Evolutionary conservation across 2,329 filamentous ascomycete species (phyloP).

Genomic region (Byssothecium circinans): DNA sequence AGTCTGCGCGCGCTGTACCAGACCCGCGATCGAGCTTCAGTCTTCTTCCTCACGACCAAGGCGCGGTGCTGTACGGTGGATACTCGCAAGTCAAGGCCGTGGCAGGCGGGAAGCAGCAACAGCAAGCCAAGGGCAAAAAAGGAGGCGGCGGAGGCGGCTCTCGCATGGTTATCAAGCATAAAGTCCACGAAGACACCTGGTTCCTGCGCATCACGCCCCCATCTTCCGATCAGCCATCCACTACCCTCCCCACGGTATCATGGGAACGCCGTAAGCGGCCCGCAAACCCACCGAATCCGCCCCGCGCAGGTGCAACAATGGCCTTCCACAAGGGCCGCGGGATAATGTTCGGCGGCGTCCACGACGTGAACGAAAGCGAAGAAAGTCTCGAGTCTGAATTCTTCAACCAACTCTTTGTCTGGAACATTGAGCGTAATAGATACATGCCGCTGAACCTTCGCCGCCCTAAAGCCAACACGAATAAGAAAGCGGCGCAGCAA

Average conservation of each 20-base stretch:
- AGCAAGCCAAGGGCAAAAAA: constrained; percentile 42
- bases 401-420: constrained; percentile 88
- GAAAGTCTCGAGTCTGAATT: constrained; percentile 98
- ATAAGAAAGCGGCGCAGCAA: constrained; percentile 54
- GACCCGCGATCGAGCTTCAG: constrained; percentile 91
- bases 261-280: constrained; percentile 96
- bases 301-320: constrained; percentile 90
- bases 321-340: constrained; percentile 89
- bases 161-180: constrained; percentile 76
- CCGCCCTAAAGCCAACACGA: constrained; percentile 69
- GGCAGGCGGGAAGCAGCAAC: constrained; percentile 61
- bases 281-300: constrained; percentile 80
- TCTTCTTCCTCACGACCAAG: constrained; percentile 84
- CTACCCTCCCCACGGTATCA: constrained; percentile 70
- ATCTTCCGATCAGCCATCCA: constrained; percentile 64
- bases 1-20: constrained; percentile 80
- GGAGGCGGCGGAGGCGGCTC: constrained; percentile 60
- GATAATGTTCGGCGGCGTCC: constrained; percentile 90
- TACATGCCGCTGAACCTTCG: constrained; percentile 84
- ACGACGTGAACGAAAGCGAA: constrained; percentile 87
- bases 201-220: constrained; percentile 81
- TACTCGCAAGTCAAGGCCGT: constrained; percentile 85
- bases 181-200: constrained; percentile 95
- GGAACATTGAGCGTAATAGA: constrained; percentile 92
- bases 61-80: constrained; percentile 87